Percentiles rank a stretch among this genome's conserved stretches.
Conservation (phyloP, 371 early-diverging fungal genomes). For the Mucor circinelloides region DNA sequence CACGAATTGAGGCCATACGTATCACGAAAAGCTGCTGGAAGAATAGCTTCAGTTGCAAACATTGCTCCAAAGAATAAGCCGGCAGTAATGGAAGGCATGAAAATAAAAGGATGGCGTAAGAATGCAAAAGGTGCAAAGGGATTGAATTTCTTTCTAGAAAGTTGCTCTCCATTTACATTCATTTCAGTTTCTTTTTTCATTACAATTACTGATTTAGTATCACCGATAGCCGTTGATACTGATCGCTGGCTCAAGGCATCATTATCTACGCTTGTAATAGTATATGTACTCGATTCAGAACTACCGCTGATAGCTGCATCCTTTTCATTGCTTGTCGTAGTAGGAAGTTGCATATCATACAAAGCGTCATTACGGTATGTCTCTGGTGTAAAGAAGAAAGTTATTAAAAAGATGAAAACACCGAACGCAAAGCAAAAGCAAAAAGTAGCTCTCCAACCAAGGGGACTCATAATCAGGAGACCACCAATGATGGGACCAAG, state of each 20-base stretch:
- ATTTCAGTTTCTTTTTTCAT: too few relatives aligned
- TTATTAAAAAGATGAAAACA: constrained; percentile 15
- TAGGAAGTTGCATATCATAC: too few relatives aligned
- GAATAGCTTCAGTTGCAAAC: constrained; percentile 46
- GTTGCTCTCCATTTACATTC: too few relatives aligned
- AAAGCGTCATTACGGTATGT: constrained; percentile 48
- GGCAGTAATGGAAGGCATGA: constrained; percentile 42
- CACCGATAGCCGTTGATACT: too few relatives aligned
- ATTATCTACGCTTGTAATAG: too few relatives aligned
- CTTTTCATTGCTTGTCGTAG: too few relatives aligned
- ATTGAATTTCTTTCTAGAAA: constrained; percentile 25
- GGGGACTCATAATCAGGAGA: constrained; percentile 28
- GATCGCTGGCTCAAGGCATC: too few relatives aligned
- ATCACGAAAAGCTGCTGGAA: too few relatives aligned
- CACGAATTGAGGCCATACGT: constrained; percentile 35
- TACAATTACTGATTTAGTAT: too few relatives aligned
- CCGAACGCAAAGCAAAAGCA: constrained; percentile 36
- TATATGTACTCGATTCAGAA: too few relatives aligned
- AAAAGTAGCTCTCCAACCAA: constrained; percentile 33
- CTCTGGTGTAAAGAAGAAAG: constrained; percentile 60
- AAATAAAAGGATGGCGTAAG: constrained; percentile 50
- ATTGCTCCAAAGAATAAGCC: constrained; percentile 54
- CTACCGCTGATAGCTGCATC: too few relatives aligned
- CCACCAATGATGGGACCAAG: constrained; percentile 35
- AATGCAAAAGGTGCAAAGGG: constrained; percentile 33